These are phyloP conservation scores for Colletotrichum lentis DNA, from an alignment of 2,329 filamentous ascomycete genomes.

Conservation along the genomic window DNA sequence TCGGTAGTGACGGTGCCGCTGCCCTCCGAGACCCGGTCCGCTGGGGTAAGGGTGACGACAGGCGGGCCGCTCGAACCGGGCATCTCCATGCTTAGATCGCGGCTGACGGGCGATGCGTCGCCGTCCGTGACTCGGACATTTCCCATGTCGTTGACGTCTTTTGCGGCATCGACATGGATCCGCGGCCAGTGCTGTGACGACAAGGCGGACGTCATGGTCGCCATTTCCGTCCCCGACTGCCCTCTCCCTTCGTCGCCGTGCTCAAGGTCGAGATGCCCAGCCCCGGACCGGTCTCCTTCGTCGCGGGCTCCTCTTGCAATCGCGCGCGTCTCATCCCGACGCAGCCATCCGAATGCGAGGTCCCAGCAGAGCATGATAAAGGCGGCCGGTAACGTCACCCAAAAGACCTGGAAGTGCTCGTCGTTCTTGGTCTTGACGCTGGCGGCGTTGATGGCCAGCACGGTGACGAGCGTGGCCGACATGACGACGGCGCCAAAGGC, in stretches of 20 bases:
- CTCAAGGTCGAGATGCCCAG: conserved; percentile 1
- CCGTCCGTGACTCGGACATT: background rate
- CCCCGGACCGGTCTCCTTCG: conserved; percentile 50
- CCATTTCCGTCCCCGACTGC: background rate
- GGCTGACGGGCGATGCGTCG: conserved; percentile 2
- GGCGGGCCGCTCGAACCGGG: background rate
- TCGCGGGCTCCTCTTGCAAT: conserved; percentile 58
- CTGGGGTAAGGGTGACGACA: conserved; percentile 21
- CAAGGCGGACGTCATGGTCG: background rate
- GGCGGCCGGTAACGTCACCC: conserved; percentile 73
- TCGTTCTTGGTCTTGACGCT: conserved; percentile 58
- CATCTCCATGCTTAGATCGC: background rate
- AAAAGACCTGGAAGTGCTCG: conserved; percentile 63
- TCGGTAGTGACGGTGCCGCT: background rate
- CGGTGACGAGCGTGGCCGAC: conserved; percentile 70
- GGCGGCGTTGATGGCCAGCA: conserved; percentile 72
- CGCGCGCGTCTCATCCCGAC: conserved; percentile 68
- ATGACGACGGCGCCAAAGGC: conserved; percentile 71
- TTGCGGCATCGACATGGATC: conserved; percentile 18
- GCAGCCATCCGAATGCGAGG: conserved; percentile 67
- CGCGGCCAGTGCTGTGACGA: conserved; percentile 6
- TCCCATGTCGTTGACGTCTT: background rate
- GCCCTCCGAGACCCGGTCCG: background rate
- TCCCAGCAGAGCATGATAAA: conserved; percentile 76
- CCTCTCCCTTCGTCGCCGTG: background rate